phyloP scores from a whole-genome alignment of 345 rosid species.

The Eucalyptus viminalis region DNA sequence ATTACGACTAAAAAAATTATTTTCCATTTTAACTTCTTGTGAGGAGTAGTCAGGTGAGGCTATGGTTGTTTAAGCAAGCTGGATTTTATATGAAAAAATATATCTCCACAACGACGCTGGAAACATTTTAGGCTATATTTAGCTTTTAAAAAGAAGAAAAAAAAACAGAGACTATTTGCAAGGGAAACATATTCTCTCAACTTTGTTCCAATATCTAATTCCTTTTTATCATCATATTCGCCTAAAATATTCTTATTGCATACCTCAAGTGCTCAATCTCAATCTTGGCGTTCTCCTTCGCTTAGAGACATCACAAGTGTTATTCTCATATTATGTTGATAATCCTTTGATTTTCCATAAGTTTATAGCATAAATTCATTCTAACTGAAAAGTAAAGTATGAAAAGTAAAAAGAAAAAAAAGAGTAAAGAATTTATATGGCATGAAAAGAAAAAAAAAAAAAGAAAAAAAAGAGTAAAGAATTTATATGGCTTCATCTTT shows the following conservation, averaged over 20 bases:
- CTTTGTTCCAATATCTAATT: background rate
- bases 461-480: too few relatives aligned
- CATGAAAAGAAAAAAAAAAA: too few relatives aligned
- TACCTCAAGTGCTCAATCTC: background rate
- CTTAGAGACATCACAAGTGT: background rate
- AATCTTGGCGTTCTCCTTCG: background rate
- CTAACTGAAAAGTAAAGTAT: too few relatives aligned
- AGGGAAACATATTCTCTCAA: background rate
- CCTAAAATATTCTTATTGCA: background rate
- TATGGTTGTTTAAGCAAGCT: background rate
- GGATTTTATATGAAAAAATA: background rate
- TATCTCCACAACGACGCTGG: background rate
- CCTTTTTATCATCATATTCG: background rate
- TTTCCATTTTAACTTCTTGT: background rate
- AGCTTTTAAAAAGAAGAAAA: background rate
- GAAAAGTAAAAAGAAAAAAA: too few relatives aligned
- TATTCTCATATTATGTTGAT: background rate
- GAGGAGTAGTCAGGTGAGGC: background rate
- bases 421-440: too few relatives aligned
- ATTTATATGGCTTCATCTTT: too few relatives aligned
- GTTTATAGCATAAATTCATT: background rate
- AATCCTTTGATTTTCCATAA: background rate
- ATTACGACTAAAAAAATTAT: too few relatives aligned
- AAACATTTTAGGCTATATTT: background rate
- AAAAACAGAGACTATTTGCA: too few relatives aligned